Evolutionary conservation across 306 rosid genomes (phyloP).

Genomic region (Fagus sylvatica): DNA sequence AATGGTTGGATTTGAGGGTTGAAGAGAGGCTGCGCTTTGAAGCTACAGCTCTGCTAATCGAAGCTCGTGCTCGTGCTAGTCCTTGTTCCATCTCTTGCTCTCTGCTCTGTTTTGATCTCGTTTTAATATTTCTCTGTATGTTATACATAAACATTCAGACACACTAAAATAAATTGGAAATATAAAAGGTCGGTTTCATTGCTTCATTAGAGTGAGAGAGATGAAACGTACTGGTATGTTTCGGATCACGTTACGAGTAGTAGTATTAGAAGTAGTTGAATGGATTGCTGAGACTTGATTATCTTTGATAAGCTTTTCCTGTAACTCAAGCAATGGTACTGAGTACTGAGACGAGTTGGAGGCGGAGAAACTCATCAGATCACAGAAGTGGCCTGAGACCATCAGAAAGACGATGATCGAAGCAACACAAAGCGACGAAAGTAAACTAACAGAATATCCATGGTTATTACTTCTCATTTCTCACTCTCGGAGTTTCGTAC

Average conservation of each 20-base stretch:
- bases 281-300: background rate
- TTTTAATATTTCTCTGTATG: conserved; percentile 6
- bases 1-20: conserved; percentile 19
- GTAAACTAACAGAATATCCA: background rate
- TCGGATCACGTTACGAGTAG: background rate
- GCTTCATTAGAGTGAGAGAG: background rate
- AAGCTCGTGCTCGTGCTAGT: conserved; percentile 46
- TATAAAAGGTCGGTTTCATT: too few relatives aligned
- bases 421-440: conserved; percentile 10
- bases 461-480: background rate
- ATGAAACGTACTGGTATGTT: conserved; percentile 12
- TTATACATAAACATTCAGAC: too few relatives aligned
- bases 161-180: too few relatives aligned
- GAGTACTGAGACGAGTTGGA: background rate
- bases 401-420: conserved; percentile 12
- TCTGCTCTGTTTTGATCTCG: conserved; percentile 7
- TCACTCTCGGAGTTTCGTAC: background rate
- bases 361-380: background rate
- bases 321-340: conserved; percentile 18
- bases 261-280: background rate
- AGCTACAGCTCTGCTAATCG: conserved; percentile 40
- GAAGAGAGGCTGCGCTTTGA: conserved; percentile 13
- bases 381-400: background rate
- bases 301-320: background rate
- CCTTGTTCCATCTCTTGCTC: conserved; percentile 42